phyloP scores from a whole-genome alignment of 495 filamentous ascomycete species.

The Neurospora sp. region DNA sequence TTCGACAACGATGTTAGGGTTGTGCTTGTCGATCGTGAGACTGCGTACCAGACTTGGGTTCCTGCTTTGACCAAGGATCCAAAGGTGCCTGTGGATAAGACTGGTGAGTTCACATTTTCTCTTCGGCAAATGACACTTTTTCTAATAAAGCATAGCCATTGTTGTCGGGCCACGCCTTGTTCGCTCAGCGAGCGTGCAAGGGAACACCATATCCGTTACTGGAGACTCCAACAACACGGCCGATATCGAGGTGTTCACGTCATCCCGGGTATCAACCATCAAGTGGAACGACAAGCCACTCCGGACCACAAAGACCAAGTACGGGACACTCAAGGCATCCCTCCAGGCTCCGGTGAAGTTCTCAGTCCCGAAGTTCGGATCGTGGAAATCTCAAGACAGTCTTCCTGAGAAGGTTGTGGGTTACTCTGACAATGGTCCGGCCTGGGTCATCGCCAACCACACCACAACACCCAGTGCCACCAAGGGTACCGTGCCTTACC shows the following conservation, averaged over 20 bases:
- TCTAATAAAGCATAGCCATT: conserved; percentile 14
- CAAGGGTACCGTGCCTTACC: conserved; percentile 42
- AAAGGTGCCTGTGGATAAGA: conserved; percentile 32
- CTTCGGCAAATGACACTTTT: not conserved
- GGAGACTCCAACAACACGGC: conserved; percentile 60
- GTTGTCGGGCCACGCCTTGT: conserved; percentile 61
- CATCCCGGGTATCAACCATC: conserved; percentile 31
- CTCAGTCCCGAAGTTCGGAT: conserved; percentile 30
- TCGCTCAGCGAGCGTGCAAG: conserved; percentile 41
- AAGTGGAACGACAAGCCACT: conserved; percentile 51
- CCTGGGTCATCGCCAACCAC: conserved; percentile 36
- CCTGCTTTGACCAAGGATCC: conserved; percentile 41
- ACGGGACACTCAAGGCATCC: conserved; percentile 13
- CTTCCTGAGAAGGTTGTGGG: conserved; percentile 50
- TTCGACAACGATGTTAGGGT: conserved; percentile 1
- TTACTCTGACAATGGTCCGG: conserved; percentile 48
- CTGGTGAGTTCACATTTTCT: conserved; percentile 20
- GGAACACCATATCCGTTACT: conserved; percentile 41
- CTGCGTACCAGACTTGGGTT: conserved; percentile 48
- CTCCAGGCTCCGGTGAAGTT: conserved; percentile 28
- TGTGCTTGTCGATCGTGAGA: conserved; percentile 36
- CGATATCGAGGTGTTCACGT: conserved; percentile 49
- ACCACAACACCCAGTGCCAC: conserved; percentile 45
- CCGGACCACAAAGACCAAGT: not conserved
- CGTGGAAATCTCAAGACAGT: conserved; percentile 55